A percentile compares a stretch with the other conserved stretches of the same genome.
Evolutionary conservation across 140 eudicot genomes (phyloP).

Genomic region (Anethum foeniculum): DNA sequence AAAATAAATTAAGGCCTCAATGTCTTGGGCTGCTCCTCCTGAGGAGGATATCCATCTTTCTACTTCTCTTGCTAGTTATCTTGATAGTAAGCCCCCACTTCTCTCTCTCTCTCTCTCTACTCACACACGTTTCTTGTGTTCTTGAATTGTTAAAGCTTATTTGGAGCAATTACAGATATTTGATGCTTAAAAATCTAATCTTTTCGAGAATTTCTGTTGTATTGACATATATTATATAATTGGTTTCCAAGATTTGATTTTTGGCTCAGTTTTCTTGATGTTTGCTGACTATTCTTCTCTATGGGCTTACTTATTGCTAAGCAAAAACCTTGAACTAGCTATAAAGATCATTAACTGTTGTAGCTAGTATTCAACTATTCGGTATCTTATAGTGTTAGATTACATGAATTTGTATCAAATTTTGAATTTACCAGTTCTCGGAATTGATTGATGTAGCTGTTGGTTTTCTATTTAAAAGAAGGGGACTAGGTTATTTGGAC

Average conservation of each 20-base stretch:
- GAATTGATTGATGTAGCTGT: not conserved
- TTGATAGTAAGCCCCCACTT: constrained; percentile 61
- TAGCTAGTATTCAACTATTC: not conserved
- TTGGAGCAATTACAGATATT: not conserved
- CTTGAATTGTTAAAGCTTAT: not conserved
- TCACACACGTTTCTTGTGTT: not conserved
- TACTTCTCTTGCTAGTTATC: constrained; percentile 94
- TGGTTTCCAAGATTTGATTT: not conserved
- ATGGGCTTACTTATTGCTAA: not conserved
- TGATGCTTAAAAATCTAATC: not conserved
- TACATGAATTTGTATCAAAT: not conserved
- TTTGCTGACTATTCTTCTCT: not conserved
- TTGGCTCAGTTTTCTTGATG: not conserved
- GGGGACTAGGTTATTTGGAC: not conserved
- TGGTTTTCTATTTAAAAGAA: not conserved
- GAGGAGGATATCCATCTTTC: constrained; percentile 72
- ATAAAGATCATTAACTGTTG: not conserved
- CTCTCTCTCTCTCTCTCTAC: constrained; percentile 3
- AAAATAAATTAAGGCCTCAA: constrained; percentile 21
- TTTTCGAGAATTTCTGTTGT: not conserved
- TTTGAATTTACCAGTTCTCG: not conserved
- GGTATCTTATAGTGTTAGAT: not conserved
- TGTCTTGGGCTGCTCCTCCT: constrained; percentile 91
- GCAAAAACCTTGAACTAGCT: not conserved
- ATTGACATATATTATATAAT: not conserved